Evolutionary conservation across 208 protist genomes (phyloP).

Genomic region (Acanthamoeba rhysodes): DNA sequence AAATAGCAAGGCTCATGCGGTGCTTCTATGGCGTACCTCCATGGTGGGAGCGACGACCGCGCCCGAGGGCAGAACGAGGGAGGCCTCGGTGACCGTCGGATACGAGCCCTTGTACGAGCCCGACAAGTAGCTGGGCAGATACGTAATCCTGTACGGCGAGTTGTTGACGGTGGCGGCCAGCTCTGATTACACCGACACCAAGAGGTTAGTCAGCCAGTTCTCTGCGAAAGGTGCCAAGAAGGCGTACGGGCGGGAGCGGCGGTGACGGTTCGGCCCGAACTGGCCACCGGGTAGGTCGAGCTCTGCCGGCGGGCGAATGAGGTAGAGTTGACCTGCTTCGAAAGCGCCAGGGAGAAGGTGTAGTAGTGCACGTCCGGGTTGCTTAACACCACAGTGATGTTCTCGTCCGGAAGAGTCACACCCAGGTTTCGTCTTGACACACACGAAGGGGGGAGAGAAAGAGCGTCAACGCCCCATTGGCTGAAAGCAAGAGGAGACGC

Average conservation of each 20-base stretch:
- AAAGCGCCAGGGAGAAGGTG: neutral
- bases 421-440: neutral
- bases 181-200: neutral
- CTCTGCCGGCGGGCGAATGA: neutral
- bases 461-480: neutral
- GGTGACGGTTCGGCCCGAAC: neutral
- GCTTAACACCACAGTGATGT: slow-evolving; percentile 9
- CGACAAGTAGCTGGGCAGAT: slow-evolving; percentile 1
- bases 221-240: no score
- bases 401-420: neutral
- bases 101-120: slow-evolving; percentile 3
- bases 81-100: neutral
- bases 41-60: neutral
- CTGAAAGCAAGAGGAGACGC: neutral
- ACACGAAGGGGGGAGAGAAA: neutral
- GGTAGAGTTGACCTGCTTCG: neutral
- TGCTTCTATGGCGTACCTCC: neutral
- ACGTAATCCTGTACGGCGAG: neutral
- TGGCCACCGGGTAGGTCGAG: neutral
- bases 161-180: neutral
- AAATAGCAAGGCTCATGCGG: neutral
- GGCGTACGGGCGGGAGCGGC: neutral
- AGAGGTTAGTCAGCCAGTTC: neutral
- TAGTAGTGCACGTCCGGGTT: neutral
- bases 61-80: neutral